Evolutionary conservation across 2,329 filamentous ascomycete species (phyloP), one percentile per base, ranked within the genome.

Genomic region (Pseudopithomyces chartarum): DNA sequence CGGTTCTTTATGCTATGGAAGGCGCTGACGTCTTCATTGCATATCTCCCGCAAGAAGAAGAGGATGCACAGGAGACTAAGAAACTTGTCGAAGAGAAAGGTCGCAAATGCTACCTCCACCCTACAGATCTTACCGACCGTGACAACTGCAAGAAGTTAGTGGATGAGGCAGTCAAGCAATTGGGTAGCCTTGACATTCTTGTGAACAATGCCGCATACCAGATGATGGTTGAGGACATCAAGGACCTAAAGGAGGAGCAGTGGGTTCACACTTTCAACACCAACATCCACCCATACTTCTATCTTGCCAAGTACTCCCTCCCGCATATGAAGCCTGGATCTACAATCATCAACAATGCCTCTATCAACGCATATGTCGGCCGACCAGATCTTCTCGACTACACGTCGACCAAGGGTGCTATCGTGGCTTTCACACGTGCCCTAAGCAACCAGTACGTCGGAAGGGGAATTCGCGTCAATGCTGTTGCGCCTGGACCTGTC

Each of bases 231-330:
- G 79, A 87, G 55, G 85, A 89, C 62, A 94, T 94, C 73, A 79
- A 81, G 42, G 89, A 92, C 43, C 77, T 95, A 1, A 76, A 84
- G 23, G 90, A 92, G 68, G 89, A 91, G 5, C 90, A 95, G 78
- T 95, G 90, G 90, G 67, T 88, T 50, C 81, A 87, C 57, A 94
- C 90, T 0, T 94, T 96, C 78, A 82, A 91, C 75, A 90, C 87
- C 46, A 96, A 95, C 78, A 92, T 95, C 68, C 89, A 94, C 75
- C 84, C 89, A 3, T 89, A 87, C 79, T 95, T 92, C 81, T 94
- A 87, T 78, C 81, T 94, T 34, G 84, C 90, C 58, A 95, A 95
- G 74, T 91, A 93, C 69, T 78, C 83, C 12, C 81, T 95, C 11
- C 87, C 86, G 0, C 88, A 93, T 75, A 90, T 95, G 86, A 84